Conservation (phyloP, 116 monocot species). For the Zostera marina region DNA sequence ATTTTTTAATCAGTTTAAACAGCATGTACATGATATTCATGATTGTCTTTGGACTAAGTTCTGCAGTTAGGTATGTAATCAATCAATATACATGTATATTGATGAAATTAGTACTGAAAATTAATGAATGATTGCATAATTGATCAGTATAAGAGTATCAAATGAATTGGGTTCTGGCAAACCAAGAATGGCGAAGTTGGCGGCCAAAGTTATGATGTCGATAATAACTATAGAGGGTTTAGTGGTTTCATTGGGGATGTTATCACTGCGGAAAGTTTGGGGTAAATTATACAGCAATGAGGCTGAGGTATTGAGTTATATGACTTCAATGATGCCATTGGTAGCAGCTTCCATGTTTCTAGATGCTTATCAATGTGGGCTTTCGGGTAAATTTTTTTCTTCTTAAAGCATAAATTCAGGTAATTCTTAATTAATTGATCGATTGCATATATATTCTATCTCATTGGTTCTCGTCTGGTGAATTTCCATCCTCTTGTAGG, state of each 20-base stretch:
- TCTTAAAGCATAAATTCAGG: no score
- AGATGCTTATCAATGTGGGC: constrained; percentile 30
- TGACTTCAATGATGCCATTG: constrained; percentile 32
- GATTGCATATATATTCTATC: no score
- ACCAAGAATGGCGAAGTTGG: constrained; percentile 19
- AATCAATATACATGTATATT: background rate
- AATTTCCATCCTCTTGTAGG: constrained; percentile 10
- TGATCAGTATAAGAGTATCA: constrained; percentile 33
- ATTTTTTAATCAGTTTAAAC: no score
- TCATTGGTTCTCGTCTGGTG: no score
- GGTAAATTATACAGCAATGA: constrained; percentile 30
- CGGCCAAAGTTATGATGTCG: constrained; percentile 7
- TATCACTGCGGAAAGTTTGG: constrained; percentile 24
- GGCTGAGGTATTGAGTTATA: constrained; percentile 12
- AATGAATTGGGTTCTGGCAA: constrained; percentile 44
- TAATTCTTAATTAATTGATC: no score
- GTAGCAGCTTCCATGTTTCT: constrained; percentile 20
- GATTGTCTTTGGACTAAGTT: constrained; percentile 12
- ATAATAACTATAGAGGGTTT: constrained; percentile 13
- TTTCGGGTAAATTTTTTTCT: constrained; percentile 21
- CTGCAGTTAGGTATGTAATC: constrained; percentile 4
- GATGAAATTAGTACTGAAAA: no score
- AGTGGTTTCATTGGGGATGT: constrained; percentile 4
- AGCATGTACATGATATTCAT: constrained; percentile 14
- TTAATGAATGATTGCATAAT: no score